phyloP scores from a whole-genome alignment of 176 grass and related monocot genomes.

The Avena eriantha region DNA sequence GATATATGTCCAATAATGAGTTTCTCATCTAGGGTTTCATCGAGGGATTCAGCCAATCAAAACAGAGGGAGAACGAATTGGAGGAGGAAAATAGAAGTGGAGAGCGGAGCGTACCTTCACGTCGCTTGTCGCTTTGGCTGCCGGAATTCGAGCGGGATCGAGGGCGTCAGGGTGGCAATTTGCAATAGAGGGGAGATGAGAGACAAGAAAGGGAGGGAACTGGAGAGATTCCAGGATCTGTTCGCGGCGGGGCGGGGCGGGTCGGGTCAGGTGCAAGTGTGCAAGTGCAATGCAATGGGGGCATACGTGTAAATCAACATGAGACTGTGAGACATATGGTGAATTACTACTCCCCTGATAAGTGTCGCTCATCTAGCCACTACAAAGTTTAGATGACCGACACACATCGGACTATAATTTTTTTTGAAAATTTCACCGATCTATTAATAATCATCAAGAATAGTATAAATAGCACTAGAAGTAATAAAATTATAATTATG shows the following conservation, averaged over 20 bases:
- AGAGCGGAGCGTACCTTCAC: neutral
- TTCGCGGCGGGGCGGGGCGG: neutral
- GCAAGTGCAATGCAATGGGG: neutral
- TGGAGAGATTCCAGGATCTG: slow-evolving; percentile 20
- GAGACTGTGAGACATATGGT: too few species aligned
- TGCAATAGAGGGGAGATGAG: neutral
- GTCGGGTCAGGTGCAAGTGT: neutral
- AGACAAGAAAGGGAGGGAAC: neutral
- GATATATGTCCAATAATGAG: neutral
- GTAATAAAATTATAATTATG: too few species aligned
- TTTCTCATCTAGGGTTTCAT: slow-evolving; percentile 21
- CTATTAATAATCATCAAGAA: too few species aligned
- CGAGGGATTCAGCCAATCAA: slow-evolving; percentile 8
- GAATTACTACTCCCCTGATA: too few species aligned
- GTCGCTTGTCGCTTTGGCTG: neutral
- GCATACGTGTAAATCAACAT: neutral
- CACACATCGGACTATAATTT: too few species aligned
- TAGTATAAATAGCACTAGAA: too few species aligned
- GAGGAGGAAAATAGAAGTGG: neutral
- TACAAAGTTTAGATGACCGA: too few species aligned
- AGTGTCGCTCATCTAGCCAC: too few species aligned
- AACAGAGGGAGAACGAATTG: neutral
- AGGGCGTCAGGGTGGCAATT: neutral
- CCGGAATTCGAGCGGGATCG: neutral
- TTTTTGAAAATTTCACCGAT: too few species aligned